phyloP scores from a whole-genome alignment of 2,329 filamentous ascomycete genomes.

The Triangularia verruculosa region DNA sequence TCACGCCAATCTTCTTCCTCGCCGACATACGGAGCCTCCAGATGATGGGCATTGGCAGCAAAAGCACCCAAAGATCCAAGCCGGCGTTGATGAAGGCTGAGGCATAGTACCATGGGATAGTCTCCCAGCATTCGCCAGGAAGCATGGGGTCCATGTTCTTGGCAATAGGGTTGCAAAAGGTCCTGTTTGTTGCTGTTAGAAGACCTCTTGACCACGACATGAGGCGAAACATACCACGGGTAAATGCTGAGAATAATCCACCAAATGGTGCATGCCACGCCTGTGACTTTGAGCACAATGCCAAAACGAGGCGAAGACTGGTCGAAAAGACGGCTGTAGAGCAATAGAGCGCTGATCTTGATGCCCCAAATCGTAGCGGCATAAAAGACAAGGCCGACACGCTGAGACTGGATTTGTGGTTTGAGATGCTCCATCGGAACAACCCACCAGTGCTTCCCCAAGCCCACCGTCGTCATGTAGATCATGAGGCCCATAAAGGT shows the following conservation, averaged over 20 bases:
- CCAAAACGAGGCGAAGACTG: background rate
- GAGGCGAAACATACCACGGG: background rate
- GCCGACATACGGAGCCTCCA: background rate
- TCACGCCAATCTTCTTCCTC: background rate
- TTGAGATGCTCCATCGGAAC: background rate
- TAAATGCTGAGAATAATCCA: background rate
- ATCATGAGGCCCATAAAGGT: background rate
- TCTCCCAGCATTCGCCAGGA: background rate
- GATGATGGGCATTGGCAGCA: background rate
- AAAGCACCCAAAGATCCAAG: background rate
- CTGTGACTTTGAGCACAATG: background rate
- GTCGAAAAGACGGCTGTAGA: background rate
- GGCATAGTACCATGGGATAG: constrained; percentile 1
- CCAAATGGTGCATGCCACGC: background rate
- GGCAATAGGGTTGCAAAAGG: background rate
- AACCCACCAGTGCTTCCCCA: background rate
- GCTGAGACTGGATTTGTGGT: background rate
- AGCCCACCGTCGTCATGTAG: background rate
- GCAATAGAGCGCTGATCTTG: background rate
- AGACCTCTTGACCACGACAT: too few species aligned
- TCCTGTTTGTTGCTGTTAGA: too few species aligned
- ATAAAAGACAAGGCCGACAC: background rate
- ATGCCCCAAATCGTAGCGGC: background rate
- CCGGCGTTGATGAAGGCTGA: background rate
- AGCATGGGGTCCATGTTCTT: background rate